Percentiles rank a stretch among this genome's conserved stretches.
Conservation (phyloP, 2,329 filamentous ascomycete species). For the Ceratocystis papillata region DNA sequence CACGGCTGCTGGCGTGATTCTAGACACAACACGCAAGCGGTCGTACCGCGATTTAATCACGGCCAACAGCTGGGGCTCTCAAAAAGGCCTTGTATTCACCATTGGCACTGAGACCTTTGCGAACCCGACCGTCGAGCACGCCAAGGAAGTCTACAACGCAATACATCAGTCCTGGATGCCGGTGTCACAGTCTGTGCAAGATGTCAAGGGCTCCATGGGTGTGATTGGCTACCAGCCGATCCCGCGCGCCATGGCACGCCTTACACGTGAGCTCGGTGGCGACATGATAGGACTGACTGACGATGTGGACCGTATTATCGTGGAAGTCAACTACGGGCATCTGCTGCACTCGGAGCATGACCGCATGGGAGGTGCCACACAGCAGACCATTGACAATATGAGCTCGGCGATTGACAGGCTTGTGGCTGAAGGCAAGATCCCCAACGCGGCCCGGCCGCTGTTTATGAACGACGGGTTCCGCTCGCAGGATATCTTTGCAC, state of each 20-base stretch:
- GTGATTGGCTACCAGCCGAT: conserved; percentile 35
- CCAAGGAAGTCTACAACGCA: conserved; percentile 29
- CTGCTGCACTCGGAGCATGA: conserved; percentile 25
- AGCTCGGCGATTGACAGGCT: conserved; percentile 25
- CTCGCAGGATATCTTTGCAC: conserved; percentile 33
- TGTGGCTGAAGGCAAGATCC: conserved; percentile 16
- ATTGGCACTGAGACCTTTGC: conserved; percentile 33
- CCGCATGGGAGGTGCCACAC: conserved; percentile 26
- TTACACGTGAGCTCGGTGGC: conserved; percentile 33
- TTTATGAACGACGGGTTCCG: conserved; percentile 38
- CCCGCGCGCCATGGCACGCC: conserved; percentile 31
- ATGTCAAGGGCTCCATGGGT: conserved; percentile 25
- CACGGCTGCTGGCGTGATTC: conserved; percentile 29
- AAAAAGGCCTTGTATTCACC: conserved; percentile 33
- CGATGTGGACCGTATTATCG: conserved; percentile 28
- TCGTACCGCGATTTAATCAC: conserved; percentile 25
- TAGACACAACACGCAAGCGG: conserved; percentile 28
- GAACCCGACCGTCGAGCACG: conserved; percentile 29
- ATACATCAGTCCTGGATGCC: conserved; percentile 32
- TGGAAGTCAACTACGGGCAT: conserved; percentile 26
- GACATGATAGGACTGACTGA: conserved; percentile 33
- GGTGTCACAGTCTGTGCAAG: conserved; percentile 26
- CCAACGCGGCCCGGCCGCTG: conserved; percentile 24
- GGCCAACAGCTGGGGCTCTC: conserved; percentile 27
- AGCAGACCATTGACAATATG: conserved; percentile 25